Conservation (phyloP, 169 alveolate species). For the Perkinsus olseni region DNA sequence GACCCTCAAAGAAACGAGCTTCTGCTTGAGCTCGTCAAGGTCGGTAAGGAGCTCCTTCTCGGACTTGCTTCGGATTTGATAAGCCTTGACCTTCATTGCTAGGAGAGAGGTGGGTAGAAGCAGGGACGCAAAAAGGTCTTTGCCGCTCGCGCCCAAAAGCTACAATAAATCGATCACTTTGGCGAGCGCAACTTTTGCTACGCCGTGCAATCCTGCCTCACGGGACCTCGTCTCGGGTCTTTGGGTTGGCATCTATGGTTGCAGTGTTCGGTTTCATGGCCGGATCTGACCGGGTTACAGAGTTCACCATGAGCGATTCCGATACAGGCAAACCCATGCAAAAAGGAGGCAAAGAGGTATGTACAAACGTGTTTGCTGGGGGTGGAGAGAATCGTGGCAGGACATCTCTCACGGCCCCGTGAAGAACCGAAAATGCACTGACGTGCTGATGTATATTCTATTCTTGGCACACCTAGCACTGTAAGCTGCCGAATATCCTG, state of each 20-base stretch:
- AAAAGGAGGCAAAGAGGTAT: not conserved
- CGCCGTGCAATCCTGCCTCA: not conserved
- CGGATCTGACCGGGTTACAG: not conserved
- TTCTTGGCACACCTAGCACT: conserved; percentile 10
- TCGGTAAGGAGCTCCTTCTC: conserved; percentile 64
- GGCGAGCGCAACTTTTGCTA: not conserved
- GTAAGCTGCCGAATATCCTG: not conserved
- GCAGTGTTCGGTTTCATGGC: not conserved
- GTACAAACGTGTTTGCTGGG: not conserved
- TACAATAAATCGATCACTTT: not conserved
- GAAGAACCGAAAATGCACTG: conserved; percentile 10
- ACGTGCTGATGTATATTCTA: not conserved
- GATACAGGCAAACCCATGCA: not conserved
- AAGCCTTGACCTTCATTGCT: conserved; percentile 53
- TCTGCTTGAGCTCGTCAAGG: conserved; percentile 74
- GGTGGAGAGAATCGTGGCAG: not conserved
- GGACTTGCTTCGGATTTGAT: conserved; percentile 64
- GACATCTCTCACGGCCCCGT: conserved; percentile 11
- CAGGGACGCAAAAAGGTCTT: not conserved
- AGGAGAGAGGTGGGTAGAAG: not conserved
- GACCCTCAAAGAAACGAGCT: conserved; percentile 68
- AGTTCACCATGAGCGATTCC: not conserved
- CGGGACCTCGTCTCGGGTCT: too few species aligned
- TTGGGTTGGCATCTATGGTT: too few species aligned
- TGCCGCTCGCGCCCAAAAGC: not conserved